Percentiles rank a stretch among this genome's conserved stretches.
Conservation (phyloP, 257 asterid species). For the Solanum piurae region DNA sequence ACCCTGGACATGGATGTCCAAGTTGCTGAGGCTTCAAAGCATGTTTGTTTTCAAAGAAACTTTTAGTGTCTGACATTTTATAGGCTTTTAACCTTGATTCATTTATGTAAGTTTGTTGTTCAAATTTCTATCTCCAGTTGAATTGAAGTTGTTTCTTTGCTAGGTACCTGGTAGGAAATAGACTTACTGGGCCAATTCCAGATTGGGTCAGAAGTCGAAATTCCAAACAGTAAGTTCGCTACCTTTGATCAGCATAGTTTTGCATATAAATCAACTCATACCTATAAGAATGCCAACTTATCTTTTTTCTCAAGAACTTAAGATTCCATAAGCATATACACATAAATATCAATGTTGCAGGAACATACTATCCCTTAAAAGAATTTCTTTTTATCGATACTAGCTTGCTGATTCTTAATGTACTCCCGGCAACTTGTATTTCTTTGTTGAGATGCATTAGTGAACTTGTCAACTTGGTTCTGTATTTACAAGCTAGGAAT, state of each 20-base stretch:
- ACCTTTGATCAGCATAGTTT: background rate
- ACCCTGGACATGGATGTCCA: background rate
- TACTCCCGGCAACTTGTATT: background rate
- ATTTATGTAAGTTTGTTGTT: background rate
- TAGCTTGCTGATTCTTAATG: background rate
- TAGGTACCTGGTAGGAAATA: slow-evolving; percentile 42
- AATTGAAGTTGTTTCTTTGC: background rate
- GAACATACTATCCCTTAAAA: background rate
- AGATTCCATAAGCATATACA: background rate
- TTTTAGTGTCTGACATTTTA: background rate
- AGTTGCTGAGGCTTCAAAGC: background rate
- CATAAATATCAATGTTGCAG: background rate
- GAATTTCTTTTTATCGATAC: background rate
- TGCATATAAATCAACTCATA: background rate
- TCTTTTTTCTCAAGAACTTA: background rate
- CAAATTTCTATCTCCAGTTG: background rate
- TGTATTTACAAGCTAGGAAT: background rate
- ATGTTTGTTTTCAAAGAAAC: background rate
- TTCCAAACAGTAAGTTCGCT: slow-evolving; percentile 15
- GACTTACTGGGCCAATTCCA: slow-evolving; percentile 32
- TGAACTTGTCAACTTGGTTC: background rate
- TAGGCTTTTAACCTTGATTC: background rate
- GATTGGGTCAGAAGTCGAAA: slow-evolving; percentile 17
- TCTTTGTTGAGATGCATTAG: background rate
- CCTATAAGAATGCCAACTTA: background rate